These are phyloP conservation scores for Primulina huaijiensis DNA, from an alignment of 257 asterid genomes.

Conservation along the genomic window DNA sequence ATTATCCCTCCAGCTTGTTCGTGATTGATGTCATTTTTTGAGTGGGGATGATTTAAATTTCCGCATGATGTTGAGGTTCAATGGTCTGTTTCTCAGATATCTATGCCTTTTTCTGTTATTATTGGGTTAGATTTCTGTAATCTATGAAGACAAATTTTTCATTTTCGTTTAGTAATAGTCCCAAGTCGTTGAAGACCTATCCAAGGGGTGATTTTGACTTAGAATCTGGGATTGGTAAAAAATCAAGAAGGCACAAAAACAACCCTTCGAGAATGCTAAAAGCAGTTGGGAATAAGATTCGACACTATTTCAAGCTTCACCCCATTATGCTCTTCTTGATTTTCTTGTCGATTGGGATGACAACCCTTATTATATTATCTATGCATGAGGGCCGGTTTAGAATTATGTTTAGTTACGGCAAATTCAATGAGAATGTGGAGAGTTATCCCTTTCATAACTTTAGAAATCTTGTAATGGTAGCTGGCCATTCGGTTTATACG, in stretches of 20 bases:
- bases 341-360: constrained; percentile 46
- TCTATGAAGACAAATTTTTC: constrained; percentile 78
- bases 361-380: constrained; percentile 45
- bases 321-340: constrained; percentile 58
- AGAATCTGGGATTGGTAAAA: constrained; percentile 69
- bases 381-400: constrained; percentile 36
- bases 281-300: constrained; percentile 51
- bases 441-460: constrained; percentile 56
- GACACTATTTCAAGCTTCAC: constrained; percentile 60
- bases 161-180: constrained; percentile 57
- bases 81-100: constrained; percentile 25
- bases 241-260: constrained; percentile 48
- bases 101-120: constrained; percentile 14
- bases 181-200: constrained; percentile 82
- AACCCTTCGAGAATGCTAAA: constrained; percentile 58
- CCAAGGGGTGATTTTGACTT: constrained; percentile 80
- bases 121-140: constrained; percentile 17
- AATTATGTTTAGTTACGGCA: constrained; percentile 38
- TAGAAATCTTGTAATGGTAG: constrained; percentile 91
- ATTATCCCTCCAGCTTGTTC: neutral
- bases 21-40: constrained; percentile 8
- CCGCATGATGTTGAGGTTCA: constrained; percentile 12
- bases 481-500: constrained; percentile 94
- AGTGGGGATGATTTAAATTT: constrained; percentile 6
- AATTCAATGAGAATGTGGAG: constrained; percentile 39